phyloP scores from a whole-genome alignment of 441 rosid genomes.

The Eruca vesicaria region DNA sequence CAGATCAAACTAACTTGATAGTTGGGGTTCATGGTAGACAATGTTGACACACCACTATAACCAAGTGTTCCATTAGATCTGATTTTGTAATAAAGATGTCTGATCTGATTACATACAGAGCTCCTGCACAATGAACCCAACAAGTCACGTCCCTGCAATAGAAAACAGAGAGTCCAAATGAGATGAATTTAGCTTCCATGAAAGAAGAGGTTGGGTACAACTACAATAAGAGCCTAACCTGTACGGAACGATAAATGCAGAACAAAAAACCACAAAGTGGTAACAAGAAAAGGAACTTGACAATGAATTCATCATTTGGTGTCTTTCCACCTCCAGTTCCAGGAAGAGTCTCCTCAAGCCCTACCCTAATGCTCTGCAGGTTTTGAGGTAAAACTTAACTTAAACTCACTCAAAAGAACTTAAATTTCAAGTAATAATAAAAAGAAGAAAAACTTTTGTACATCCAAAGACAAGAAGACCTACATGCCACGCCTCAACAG shows the following conservation, averaged over 20 bases:
- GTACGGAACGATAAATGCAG: constrained; percentile 52
- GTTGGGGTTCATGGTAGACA: constrained; percentile 50
- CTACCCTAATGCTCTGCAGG: constrained; percentile 67
- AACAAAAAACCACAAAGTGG: constrained; percentile 67
- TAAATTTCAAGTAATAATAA: not conserved
- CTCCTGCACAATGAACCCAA: constrained; percentile 53
- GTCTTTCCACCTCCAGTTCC: constrained; percentile 90
- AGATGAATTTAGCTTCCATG: constrained; percentile 5
- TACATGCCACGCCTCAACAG: constrained; percentile 99
- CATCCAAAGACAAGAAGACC: constrained; percentile 12
- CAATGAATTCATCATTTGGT: constrained; percentile 63
- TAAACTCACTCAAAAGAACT: not conserved
- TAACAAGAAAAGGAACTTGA: constrained; percentile 68
- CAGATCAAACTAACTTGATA: constrained; percentile 49
- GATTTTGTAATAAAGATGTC: constrained; percentile 61
- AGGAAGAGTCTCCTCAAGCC: constrained; percentile 82
- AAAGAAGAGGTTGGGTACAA: constrained; percentile 11
- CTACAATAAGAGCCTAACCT: constrained; percentile 44
- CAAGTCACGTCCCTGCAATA: constrained; percentile 54
- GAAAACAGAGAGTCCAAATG: constrained; percentile 7
- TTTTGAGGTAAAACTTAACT: constrained; percentile 20
- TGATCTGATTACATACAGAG: constrained; percentile 62
- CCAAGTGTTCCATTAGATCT: constrained; percentile 54
- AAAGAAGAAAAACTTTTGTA: not conserved
- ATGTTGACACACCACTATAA: constrained; percentile 60